Evolutionary conservation across 108 stramenopile genomes (phyloP), one percentile per base, ranked within the genome.

Genomic region (Cyclotella distinguenda): DNA sequence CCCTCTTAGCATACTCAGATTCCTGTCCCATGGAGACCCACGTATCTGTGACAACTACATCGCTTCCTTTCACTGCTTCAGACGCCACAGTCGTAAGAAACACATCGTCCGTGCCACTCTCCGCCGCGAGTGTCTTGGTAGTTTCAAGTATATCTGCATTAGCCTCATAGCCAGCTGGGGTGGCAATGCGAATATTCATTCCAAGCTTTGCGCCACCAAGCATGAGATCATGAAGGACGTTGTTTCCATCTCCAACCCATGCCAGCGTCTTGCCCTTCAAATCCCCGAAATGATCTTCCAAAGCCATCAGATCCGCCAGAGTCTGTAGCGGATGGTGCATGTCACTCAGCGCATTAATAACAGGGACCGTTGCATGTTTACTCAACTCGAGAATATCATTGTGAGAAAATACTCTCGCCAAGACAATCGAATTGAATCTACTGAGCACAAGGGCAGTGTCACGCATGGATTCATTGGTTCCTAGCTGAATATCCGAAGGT

Each of bases 21-120:
- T 97, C 97, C 72, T 98, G 95, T 74, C 97, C 97, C 96, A 97
- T 97, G 56, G 87, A 89, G 18, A 98, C 93, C 97, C 98, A 98
- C 0, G 98, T 97, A 61, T 98, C 98, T 10, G 98, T 97, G 15
- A 94, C 95, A 42, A 98, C 86, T 4, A 97, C 91, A 81, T 97
- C 83, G 30, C 90, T 85, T 16, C 91, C 94, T 34, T 79, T 77
- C 32, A 96, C 96, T 43, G 95, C 97, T 66, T 94, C 91, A 11
- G 84, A 70, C 11, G 91, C 91, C 32, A 84, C 85, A 22, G 78
- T 84, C 0, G 91, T 93, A 43, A 62, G 73, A 35, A 82, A 71
- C 18, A 91, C 73, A 56, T 66, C 65, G n/a, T 63, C 48, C 18
- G 61, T 68, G 26, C 85, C 82, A 72, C 78, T 86, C 40, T 86